Conservation (phyloP, 345 rosid species). For the Moricandia moricandioides region DNA sequence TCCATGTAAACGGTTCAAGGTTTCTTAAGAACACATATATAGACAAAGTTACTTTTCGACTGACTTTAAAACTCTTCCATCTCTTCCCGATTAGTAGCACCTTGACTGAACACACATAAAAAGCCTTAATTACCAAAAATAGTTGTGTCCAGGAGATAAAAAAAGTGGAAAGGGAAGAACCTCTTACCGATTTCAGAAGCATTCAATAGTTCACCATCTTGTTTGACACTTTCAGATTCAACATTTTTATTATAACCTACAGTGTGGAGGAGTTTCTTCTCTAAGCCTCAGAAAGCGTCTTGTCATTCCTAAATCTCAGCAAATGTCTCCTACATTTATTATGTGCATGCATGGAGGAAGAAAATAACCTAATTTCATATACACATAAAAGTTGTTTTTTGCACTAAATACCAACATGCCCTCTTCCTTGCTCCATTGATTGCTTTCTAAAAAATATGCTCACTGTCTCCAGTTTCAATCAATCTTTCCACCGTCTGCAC, state of each 20-base stretch:
- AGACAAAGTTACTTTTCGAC: not conserved
- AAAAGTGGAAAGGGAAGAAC: not conserved
- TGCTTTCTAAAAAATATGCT: conserved; percentile 84
- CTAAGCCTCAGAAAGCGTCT: conserved; percentile 82
- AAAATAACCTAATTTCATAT: not conserved
- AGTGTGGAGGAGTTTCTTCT: conserved; percentile 58
- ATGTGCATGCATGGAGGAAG: conserved; percentile 53
- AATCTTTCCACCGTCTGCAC: conserved; percentile 45
- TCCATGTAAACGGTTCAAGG: not conserved
- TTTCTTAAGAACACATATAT: not conserved
- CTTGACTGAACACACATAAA: not conserved
- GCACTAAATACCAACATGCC: conserved; percentile 55
- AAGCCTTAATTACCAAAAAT: no score
- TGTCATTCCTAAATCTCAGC: conserved; percentile 98
- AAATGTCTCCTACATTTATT: conserved; percentile 57
- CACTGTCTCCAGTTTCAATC: conserved; percentile 88
- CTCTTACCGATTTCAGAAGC: not conserved
- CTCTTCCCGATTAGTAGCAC: no score
- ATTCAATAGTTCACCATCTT: not conserved
- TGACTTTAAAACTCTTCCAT: no score
- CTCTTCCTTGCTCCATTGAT: conserved; percentile 85
- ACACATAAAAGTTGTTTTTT: not conserved
- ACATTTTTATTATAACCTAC: no score
- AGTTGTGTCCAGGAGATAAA: not conserved
- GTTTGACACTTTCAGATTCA: no score